phyloP scores from a whole-genome alignment of 2,329 filamentous ascomycete genomes.

The Penicillium fuscoglaucum region DNA sequence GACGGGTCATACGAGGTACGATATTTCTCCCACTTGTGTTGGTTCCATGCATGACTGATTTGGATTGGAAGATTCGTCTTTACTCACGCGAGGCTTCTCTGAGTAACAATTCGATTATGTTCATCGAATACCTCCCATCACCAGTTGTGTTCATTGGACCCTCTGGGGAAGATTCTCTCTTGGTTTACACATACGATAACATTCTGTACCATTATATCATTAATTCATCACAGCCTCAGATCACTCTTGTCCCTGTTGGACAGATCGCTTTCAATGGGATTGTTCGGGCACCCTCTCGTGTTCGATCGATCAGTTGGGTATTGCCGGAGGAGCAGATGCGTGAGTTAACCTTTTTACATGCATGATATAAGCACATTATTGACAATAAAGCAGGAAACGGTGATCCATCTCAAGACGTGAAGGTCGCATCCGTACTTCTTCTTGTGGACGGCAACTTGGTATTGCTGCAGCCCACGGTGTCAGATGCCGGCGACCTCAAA shows the following conservation, averaged over 20 bases:
- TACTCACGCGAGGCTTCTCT: slow-evolving; percentile 85
- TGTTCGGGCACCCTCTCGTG: slow-evolving; percentile 86
- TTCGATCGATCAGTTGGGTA: slow-evolving; percentile 93
- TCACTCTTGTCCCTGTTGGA: slow-evolving; percentile 86
- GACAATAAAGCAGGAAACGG: slow-evolving; percentile 61
- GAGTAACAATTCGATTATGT: slow-evolving; percentile 70
- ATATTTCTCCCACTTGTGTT: background rate
- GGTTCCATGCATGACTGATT: slow-evolving; percentile 9
- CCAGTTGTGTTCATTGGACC: slow-evolving; percentile 88
- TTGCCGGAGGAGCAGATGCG: slow-evolving; percentile 84
- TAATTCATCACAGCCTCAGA: slow-evolving; percentile 65
- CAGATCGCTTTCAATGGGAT: slow-evolving; percentile 98
- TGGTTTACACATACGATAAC: slow-evolving; percentile 98
- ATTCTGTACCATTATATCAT: slow-evolving; percentile 94
- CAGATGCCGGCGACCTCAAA: slow-evolving; percentile 80
- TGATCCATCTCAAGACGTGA: slow-evolving; percentile 93
- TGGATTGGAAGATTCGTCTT: slow-evolving; percentile 64
- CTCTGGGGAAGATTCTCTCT: slow-evolving; percentile 87
- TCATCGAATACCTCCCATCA: slow-evolving; percentile 74
- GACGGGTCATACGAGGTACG: slow-evolving; percentile 72
- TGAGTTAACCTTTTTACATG: slow-evolving; percentile 38
- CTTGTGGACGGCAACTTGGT: slow-evolving; percentile 98
- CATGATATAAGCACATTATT: slow-evolving; percentile 9
- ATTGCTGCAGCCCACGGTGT: slow-evolving; percentile 80
- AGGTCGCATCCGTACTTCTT: slow-evolving; percentile 88